Percentiles rank a stretch among this genome's conserved stretches.
Conservation (phyloP, 805 yeast species). For the Ogataea pini region DNA sequence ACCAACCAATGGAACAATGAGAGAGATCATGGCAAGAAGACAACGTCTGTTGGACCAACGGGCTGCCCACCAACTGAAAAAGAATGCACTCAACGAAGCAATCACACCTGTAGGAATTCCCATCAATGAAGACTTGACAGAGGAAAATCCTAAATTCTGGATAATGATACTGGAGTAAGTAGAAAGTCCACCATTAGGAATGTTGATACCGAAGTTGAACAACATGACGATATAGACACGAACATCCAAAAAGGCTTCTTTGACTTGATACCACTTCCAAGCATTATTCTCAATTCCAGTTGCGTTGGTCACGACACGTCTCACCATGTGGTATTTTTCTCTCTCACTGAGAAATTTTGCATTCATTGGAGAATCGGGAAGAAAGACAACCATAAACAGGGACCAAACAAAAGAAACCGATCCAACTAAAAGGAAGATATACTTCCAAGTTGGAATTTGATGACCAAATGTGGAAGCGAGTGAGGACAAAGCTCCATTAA, state of each 20-base stretch:
- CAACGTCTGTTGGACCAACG: conserved; percentile 19
- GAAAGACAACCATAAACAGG: conserved; percentile 35
- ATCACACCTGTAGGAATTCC: conserved; percentile 28
- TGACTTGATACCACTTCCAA: conserved; percentile 45
- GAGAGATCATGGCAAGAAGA: conserved; percentile 13
- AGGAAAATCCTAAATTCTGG: conserved; percentile 32
- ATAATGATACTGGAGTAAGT: conserved; percentile 36
- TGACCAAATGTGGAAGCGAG: conserved; percentile 31
- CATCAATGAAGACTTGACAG: conserved; percentile 18
- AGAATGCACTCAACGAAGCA: conserved; percentile 16
- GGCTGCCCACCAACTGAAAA: conserved; percentile 19
- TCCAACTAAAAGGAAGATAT: conserved; percentile 55
- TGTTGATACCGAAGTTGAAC: conserved; percentile 34
- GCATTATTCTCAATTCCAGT: conserved; percentile 40
- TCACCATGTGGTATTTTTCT: conserved; percentile 50
- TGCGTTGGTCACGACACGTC: conserved; percentile 41
- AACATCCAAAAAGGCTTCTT: conserved; percentile 44
- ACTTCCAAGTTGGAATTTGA: conserved; percentile 45
- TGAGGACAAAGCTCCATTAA: conserved; percentile 29
- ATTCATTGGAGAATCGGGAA: conserved; percentile 55
- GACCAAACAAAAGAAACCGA: conserved; percentile 45
- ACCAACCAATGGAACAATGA: conserved; percentile 21
- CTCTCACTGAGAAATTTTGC: conserved; percentile 45
- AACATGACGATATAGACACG: conserved; percentile 41
- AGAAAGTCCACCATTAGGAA: conserved; percentile 46